Base-by-base conservation (phyloP, 805 yeast genomes). In the Myxozyma kluyveri region DNA sequence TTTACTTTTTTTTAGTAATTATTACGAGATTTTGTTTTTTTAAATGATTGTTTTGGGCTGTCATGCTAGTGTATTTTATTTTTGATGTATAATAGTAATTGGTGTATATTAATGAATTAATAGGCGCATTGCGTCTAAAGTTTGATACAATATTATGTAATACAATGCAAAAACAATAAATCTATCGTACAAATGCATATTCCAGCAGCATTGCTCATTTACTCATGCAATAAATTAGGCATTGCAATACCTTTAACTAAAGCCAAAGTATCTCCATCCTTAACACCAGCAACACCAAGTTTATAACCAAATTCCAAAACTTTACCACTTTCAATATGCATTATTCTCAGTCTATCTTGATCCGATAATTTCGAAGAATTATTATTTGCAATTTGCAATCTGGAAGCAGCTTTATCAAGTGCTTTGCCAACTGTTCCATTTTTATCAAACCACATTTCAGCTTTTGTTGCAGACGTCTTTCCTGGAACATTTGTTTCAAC, bases 401-500 rank as follows among this genome's bases (percentile, higher is more conserved):
- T 61, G 26, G 73, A 76, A 6, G 84, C 75, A 4, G 77, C 72
- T 22, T 73, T 71, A 63, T 82, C 87, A 31, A 82, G 63, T 17
- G 80, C 75, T 49, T 81, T 67, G 1, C 87, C 87, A 29, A 80
- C 75, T 0, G 82, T 78, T 84, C 85, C 81, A 26, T 72, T 67
- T 50, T 74, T 77, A 17, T 79, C 78, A 12, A 81, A 74, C 63
- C 63, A 82, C 18, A 80, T 61, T 0, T 76, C 70, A 18, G 42
- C 53, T 21, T 39, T 37, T 14, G 35, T 14, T 4, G 33, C 6
- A 7, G 43, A 21, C 5, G 42, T 6, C 4, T 10, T 9, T 18
- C 46, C 23, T 3, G 48, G 3, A 21, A 36, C 5, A 12, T 26
- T 36, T 6, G 48, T 39, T 24, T 55, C 61, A 27, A 75, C 72